phyloP scores from a whole-genome alignment of 2,329 filamentous ascomycete species.

The Keithomyces neogunnii region DNA sequence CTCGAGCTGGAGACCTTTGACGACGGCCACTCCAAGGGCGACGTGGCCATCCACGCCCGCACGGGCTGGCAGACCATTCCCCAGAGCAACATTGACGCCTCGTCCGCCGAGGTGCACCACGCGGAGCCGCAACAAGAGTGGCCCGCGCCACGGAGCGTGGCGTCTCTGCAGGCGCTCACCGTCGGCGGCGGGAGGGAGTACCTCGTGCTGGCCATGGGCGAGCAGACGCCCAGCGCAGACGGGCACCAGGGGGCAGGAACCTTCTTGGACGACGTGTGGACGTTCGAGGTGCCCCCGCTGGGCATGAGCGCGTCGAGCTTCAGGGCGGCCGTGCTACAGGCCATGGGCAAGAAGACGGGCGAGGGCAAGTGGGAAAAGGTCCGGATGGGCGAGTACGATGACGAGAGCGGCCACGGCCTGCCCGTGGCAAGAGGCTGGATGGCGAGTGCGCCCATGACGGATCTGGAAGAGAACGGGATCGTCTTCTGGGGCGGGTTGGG shows the following conservation, averaged over 20 bases:
- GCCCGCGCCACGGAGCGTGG: constrained; percentile 46
- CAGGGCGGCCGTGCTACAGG: constrained; percentile 45
- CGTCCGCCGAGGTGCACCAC: constrained; percentile 26
- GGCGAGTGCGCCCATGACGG: constrained; percentile 45
- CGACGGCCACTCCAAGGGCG: constrained; percentile 37
- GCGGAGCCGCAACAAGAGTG: constrained; percentile 28
- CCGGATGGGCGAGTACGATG: constrained; percentile 38
- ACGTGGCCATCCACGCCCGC: constrained; percentile 41
- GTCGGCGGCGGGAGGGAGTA: constrained; percentile 54
- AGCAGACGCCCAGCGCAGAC: constrained; percentile 38
- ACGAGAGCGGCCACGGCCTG: constrained; percentile 38
- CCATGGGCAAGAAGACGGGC: constrained; percentile 42
- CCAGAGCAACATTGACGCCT: constrained; percentile 25
- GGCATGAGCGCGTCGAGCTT: constrained; percentile 47
- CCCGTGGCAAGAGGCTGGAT: constrained; percentile 50
- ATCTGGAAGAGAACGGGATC: constrained; percentile 51
- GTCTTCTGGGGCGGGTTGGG: constrained; percentile 53
- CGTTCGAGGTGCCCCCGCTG: constrained; percentile 50
- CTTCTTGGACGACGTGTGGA: constrained; percentile 55
- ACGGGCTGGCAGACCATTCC: constrained; percentile 47
- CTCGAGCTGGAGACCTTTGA: constrained; percentile 48
- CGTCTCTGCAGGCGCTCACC: constrained; percentile 45
- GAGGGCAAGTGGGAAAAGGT: constrained; percentile 53
- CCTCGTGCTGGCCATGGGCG: constrained; percentile 53
- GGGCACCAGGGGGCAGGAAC: constrained; percentile 43